Conservation (phyloP, 768 basidiomycete genomes). For the Pleurotus djamor region DNA sequence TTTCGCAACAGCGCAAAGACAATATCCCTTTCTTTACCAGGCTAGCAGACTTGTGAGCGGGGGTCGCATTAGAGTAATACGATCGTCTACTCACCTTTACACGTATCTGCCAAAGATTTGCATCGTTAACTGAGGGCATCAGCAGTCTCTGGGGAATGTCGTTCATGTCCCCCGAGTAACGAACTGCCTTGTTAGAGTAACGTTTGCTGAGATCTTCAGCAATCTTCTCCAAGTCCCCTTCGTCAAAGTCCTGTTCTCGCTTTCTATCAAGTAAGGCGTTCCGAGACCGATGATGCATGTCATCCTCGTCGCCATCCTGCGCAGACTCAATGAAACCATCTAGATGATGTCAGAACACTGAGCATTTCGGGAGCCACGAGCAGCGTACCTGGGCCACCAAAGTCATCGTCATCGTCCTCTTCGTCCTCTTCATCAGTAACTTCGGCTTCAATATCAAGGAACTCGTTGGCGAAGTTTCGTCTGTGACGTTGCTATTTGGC, state of each 20-base stretch:
- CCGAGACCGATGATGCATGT: constrained; percentile 35
- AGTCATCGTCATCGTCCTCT: constrained; percentile 80
- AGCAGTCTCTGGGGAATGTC: constrained; percentile 89
- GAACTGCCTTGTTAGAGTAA: constrained; percentile 64
- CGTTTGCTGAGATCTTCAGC: constrained; percentile 80
- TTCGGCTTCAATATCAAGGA: constrained; percentile 95
- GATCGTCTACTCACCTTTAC: constrained; percentile 64
- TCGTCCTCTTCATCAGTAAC: constrained; percentile 98
- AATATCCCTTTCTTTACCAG: constrained; percentile 90
- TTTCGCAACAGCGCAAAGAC: constrained; percentile 95
- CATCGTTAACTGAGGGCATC: constrained; percentile 97
- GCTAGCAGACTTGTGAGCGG: constrained; percentile 36
- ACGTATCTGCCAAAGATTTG: constrained; percentile 92
- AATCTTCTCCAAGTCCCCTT: constrained; percentile 80
- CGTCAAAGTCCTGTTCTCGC: constrained; percentile 69
- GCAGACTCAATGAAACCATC: constrained; percentile 71
- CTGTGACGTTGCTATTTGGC: constrained; percentile 59
- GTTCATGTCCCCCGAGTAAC: constrained; percentile 90
- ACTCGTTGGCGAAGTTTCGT: constrained; percentile 66
- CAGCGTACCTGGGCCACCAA: constrained; percentile 52
- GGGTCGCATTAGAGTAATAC: not conserved
- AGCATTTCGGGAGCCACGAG: not conserved
- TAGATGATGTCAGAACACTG: constrained; percentile 20
- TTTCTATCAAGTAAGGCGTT: constrained; percentile 62
- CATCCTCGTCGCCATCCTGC: constrained; percentile 68